These are phyloP conservation scores for Flaveria linearis DNA, from an alignment of 129 eudicot genomes.

Conservation along the genomic window DNA sequence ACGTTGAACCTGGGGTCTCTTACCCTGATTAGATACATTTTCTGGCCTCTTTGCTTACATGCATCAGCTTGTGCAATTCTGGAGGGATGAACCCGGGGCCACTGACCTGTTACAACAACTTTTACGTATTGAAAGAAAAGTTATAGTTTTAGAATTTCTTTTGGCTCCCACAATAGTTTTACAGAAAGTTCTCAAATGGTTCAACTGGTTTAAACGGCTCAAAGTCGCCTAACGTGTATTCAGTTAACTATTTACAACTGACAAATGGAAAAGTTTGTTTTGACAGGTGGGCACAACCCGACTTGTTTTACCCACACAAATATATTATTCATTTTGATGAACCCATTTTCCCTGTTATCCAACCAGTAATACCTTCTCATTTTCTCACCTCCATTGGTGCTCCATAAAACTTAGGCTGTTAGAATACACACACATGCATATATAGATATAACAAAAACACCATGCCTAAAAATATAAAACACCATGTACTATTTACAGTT, in stretches of 20 bases:
- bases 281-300: constrained; percentile 7
- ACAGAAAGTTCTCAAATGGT: neutral
- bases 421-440: neutral
- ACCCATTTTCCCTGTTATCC: neutral
- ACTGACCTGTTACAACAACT: too few relatives aligned
- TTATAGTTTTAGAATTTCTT: too few relatives aligned
- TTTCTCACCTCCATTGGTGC: constrained; percentile 3
- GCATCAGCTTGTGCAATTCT: too few relatives aligned
- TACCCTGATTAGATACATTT: too few relatives aligned
- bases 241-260: neutral
- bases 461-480: too few relatives aligned
- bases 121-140: too few relatives aligned
- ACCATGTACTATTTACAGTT: too few relatives aligned
- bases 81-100: too few relatives aligned
- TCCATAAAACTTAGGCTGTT: neutral
- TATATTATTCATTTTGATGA: neutral
- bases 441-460: too few relatives aligned
- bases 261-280: neutral
- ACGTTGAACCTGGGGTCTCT: too few relatives aligned
- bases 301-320: neutral
- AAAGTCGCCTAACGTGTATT: neutral
- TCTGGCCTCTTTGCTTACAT: too few relatives aligned
- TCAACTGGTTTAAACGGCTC: neutral
- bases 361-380: neutral
- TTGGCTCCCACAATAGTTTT: too few relatives aligned